Evolutionary conservation across 2,329 filamentous ascomycete species (phyloP), one percentile per base, ranked within the genome.

Genomic region (Trichoderma endophyticum): DNA sequence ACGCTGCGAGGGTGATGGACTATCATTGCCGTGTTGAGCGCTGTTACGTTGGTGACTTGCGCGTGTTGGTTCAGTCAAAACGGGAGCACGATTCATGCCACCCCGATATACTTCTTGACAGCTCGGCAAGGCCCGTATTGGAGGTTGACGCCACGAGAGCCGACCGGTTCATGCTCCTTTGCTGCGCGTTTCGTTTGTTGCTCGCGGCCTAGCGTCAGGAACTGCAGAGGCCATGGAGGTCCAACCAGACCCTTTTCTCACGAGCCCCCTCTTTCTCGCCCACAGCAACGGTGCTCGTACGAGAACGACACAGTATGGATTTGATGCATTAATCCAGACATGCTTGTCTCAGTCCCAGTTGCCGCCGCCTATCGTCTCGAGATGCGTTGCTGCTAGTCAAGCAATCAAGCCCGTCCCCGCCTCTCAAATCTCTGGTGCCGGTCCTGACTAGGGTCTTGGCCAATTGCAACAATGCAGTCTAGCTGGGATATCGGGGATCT

Each of bases 401-500:
- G n/a, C 15, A 36, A 36, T 15, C 60, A 54, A 18, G 56, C 48
- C 63, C 63, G 43, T 56, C 63, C 43, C 48, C 43, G 60, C 34
- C 30, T 26, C 28, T 66, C 39, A 63, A 70, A 63, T 70, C 30
- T 64, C 43, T 70, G 39, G 30, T 64, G 24, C 59, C 68, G 59
- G 60, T 69, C 56, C 39, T 54, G 66, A 61, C 66, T 11, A 51
- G 66, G 66, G 66, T 39, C 28, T 36, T 51, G 56, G 57, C 36
- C 69, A 59, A 71, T 71, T 59, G 69, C 34, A 34, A 59, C 21
- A 36, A 51, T n/a, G 30, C 57, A 18, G 66, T 34, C 39, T 51
- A 30, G 65, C 65, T 68, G 34, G 54, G 56, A 34, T 54, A 48
- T 59, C 54, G 65, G 54, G 57, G 28, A 69, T 63, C 54, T 63